These are phyloP conservation scores for Aspergillus homomorphus DNA, from an alignment of 495 filamentous ascomycete genomes.

Conservation along the genomic window DNA sequence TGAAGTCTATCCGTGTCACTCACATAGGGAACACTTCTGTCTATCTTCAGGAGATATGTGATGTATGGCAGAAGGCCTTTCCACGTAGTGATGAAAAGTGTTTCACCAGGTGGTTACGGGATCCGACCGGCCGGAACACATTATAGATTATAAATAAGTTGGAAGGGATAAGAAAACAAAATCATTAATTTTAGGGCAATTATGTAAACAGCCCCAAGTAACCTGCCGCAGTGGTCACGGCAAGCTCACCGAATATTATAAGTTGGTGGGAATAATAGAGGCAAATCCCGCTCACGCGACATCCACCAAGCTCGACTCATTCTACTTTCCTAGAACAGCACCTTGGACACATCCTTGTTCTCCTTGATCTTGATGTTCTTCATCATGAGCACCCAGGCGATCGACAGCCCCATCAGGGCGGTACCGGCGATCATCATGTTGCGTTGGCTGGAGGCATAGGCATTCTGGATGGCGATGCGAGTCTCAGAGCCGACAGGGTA, in stretches of 20 bases:
- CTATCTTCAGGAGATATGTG: too few relatives aligned
- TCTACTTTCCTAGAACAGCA: background rate
- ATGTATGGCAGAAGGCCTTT: too few relatives aligned
- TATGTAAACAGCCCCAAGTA: too few relatives aligned
- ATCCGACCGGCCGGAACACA: too few relatives aligned
- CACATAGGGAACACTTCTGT: too few relatives aligned
- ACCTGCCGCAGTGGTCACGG: too few relatives aligned
- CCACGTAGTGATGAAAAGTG: too few relatives aligned
- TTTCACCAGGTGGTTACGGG: too few relatives aligned
- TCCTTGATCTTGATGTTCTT: slow-evolving; percentile 56
- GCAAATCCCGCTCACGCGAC: background rate
- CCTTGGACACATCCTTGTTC: slow-evolving; percentile 40
- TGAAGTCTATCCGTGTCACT: too few relatives aligned
- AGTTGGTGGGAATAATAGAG: background rate
- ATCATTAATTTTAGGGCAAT: too few relatives aligned
- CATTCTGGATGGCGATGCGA: slow-evolving; percentile 50
- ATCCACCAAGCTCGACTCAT: background rate
- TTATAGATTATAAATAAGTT: too few relatives aligned
- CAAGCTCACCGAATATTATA: background rate
- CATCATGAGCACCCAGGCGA: slow-evolving; percentile 48
- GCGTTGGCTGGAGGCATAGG: slow-evolving; percentile 55
- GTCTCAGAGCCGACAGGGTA: slow-evolving; percentile 50
- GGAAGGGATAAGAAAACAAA: too few relatives aligned
- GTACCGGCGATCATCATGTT: slow-evolving; percentile 52
- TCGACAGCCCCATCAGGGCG: slow-evolving; percentile 45